A percentile compares a stretch with the other conserved stretches of the same genome.
Evolutionary conservation across 2,329 filamentous ascomycete genomes (phyloP).

Genomic region (Alternaria viburni): DNA sequence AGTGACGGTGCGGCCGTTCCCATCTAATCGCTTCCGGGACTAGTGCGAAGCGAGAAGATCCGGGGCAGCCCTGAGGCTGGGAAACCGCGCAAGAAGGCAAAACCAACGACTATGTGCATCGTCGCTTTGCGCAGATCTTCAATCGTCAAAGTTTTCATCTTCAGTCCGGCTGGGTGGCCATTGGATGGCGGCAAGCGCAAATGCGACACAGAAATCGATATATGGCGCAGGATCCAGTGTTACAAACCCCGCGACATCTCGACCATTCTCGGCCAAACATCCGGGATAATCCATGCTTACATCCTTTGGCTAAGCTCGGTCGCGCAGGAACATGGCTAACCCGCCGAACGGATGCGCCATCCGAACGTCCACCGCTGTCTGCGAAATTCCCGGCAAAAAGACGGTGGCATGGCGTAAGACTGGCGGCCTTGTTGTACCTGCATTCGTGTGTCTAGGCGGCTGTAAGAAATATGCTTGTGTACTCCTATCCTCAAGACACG

Average conservation of each 20-base stretch:
- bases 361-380: constrained; percentile 21
- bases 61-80: constrained; percentile 20
- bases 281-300: constrained; percentile 20
- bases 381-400: not conserved
- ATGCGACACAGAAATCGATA: constrained; percentile 10
- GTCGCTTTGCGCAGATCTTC: not conserved
- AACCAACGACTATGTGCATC: not conserved
- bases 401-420: constrained; percentile 1
- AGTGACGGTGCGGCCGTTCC: constrained; percentile 18
- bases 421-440: constrained; percentile 8
- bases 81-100: constrained; percentile 8
- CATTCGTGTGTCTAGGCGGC: not conserved
- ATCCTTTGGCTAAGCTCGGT: constrained; percentile 7
- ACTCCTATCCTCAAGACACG: not conserved
- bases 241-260: constrained; percentile 24
- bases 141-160: not conserved
- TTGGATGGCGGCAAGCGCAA: constrained; percentile 4
- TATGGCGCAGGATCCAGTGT: constrained; percentile 2
- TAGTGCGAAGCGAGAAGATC: constrained; percentile 25
- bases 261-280: constrained; percentile 28
- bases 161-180: not conserved
- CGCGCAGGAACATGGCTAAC: constrained; percentile 22
- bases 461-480: not conserved
- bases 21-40: constrained; percentile 24
- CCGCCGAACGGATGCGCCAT: constrained; percentile 15